Base-by-base conservation (phyloP, 2,329 filamentous ascomycete genomes). In the Aspergillus alliaceus region DNA sequence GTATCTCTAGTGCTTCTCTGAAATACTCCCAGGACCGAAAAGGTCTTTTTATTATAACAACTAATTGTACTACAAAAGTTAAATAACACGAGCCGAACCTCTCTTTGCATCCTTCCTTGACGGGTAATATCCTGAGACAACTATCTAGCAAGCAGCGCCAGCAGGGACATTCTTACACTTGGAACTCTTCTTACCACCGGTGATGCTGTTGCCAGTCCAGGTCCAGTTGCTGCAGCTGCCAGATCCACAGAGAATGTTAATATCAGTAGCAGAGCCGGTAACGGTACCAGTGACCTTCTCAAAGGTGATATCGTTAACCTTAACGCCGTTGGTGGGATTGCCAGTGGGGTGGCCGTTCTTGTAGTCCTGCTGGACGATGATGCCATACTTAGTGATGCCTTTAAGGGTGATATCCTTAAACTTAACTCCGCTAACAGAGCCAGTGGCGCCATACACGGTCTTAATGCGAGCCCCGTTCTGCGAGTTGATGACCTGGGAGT, bases 161-260 rank as follows among this genome's bases (percentile, higher is more conserved):
- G 61, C 67, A 14, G 78, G 78, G 31, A 78, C 65, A 59, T 78
- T 77, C 61, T 67, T 42, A 62, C 79, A 82, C 24, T 66, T 64
- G 48, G 63, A 66, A 68, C 73, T 76, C 11, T 64, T 77, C 65
- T 80, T 76, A 50, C 84, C 84, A 37, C 84, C 84, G 20, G 80
- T 82, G 35, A 85, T 73, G 44, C 59, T 67, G 59, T 82, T 78
- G 44, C 71, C 75, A 14, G 68, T 74, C 80, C 82, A 85, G n/a
- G 76, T 81, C 81, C 68, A 70, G 58, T 66, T 44, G 5, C 73
- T 76, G 71, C 82, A 84, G 54, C 75, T 74, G 31, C 79, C 81
- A 39, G 68, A 70, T 14, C 78, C 84, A 62, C 84, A 86, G 15
- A 84, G 77, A 55, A 86, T 81, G 64, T 82, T 81, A 59, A 84